These are phyloP conservation scores for Mycena epipterygia DNA, from an alignment of 768 basidiomycete genomes.

Conservation along the genomic window DNA sequence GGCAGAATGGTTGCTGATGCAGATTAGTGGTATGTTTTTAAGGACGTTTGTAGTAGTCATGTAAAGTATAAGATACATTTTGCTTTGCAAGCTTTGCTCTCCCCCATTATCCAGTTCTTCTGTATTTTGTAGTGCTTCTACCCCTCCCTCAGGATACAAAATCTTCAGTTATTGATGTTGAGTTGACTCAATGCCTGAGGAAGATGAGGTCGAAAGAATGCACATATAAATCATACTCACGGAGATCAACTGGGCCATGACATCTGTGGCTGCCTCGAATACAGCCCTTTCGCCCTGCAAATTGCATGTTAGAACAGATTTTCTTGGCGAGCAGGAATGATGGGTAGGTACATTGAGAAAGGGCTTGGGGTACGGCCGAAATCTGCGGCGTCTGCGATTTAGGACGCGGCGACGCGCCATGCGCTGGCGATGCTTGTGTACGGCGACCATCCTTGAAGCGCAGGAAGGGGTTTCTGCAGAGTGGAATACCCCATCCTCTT, in stretches of 20 bases:
- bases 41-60: neutral
- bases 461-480: no score
- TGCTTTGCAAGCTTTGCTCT: neutral
- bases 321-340: no score
- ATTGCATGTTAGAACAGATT: no score
- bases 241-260: neutral
- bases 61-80: constrained; percentile 11
- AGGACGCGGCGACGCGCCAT: neutral
- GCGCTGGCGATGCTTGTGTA: no score
- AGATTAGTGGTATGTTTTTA: constrained; percentile 54
- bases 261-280: neutral
- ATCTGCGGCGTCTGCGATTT: neutral
- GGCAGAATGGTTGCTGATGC: constrained; percentile 78
- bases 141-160: no score
- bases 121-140: neutral
- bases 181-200: neutral
- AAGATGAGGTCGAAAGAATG: neutral
- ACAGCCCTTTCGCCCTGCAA: neutral
- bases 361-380: neutral
- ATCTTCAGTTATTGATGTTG: no score
- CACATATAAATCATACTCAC: neutral
- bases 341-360: neutral
- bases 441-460: no score
- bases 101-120: no score
- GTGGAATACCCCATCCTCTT: no score